phyloP scores from a whole-genome alignment of 345 rosid genomes.

The Melaleuca alternifolia region DNA sequence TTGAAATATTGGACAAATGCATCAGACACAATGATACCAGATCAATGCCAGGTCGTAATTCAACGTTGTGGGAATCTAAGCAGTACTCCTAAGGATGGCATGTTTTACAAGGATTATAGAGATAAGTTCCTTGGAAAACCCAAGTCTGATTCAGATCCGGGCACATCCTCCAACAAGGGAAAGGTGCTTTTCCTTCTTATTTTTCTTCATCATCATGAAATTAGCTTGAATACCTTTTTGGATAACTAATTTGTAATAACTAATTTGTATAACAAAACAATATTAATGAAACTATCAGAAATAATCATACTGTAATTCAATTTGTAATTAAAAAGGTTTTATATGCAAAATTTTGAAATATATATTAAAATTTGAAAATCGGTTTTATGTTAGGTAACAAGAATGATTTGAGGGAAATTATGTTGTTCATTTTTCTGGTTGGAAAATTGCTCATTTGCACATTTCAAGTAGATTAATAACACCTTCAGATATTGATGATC shows the following conservation, averaged over 20 bases:
- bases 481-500: background rate
- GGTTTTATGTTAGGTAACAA: background rate
- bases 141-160: background rate
- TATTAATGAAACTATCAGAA: background rate
- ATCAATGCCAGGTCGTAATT: background rate
- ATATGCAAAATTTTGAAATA: background rate
- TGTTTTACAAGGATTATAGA: background rate
- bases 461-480: background rate
- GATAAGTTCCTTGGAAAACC: background rate
- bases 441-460: background rate
- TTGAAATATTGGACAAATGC: background rate
- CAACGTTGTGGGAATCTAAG: rapidly evolving
- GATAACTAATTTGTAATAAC: background rate
- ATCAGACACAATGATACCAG: background rate
- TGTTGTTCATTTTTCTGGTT: background rate
- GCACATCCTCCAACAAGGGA: background rate
- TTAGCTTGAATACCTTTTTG: background rate
- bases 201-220: background rate
- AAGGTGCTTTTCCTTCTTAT: background rate
- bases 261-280: background rate
- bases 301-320: too few relatives aligned
- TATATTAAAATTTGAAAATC: too few relatives aligned
- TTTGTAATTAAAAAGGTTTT: too few relatives aligned
- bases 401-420: background rate
- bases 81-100: rapidly evolving